Base-by-base conservation (phyloP, 208 protist genomes). In the Wallacemonas collosoma region DNA sequence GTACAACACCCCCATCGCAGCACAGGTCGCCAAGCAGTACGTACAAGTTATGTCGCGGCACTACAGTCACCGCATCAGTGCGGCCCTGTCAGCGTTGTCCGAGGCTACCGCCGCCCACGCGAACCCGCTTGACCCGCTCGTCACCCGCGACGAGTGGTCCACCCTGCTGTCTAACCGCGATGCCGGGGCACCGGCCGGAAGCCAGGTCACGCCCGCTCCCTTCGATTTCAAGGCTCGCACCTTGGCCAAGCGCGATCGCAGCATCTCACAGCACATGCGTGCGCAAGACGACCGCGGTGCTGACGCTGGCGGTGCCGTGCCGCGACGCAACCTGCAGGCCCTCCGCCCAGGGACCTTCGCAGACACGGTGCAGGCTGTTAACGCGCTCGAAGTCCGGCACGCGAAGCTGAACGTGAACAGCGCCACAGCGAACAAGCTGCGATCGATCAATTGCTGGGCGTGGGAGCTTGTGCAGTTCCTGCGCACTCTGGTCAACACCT, bases 181-280 rank as follows among this genome's bases (percentile, higher is more conserved):
- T 62, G 7, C 62, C 15, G 83, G 80, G 48, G 68, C 90, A 0
- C 86, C 84, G n/a, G 40, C 68, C 1, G 90, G 87, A 38, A 90
- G 76, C 68, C 76, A 90, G 61, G 80, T 91, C 9, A 73, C 72
- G n/a, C 72, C 76, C 0, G 41, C 63, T 12, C 63, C 58, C n/a
- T 47, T 83, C 26, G 71, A 66, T 71, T 94, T 86, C 73, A 87
- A 83, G 0, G 82, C 75, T 11, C 80, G 77, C 26, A 80, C 77
- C 4, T 68, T 89, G 43, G 74, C 84, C 9, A 76, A 80, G 15
- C 84, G 87, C 7, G 86, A 94, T 56, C 81, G 89, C 54, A 94
- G 89, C 53, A 81, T 92, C 54, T 91, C 86, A 15, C 89, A 89
- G 70, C 89, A 88, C 73, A 86, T 91, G 80, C 82, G 82, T 38